These are phyloP conservation scores for Syzygium oleosum DNA, from an alignment of 345 rosid genomes.

Conservation along the genomic window DNA sequence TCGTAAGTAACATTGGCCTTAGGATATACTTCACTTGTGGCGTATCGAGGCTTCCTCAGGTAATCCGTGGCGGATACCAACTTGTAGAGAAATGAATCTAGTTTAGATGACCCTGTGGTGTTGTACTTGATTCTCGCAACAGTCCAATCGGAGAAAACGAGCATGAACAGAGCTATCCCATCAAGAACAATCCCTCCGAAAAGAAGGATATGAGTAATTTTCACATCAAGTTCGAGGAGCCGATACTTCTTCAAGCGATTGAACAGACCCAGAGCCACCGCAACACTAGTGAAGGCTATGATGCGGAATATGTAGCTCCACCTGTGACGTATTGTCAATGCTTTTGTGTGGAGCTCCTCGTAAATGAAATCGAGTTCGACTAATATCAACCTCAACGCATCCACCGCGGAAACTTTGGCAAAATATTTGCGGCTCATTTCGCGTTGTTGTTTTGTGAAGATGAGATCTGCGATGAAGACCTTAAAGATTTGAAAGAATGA, in stretches of 20 bases:
- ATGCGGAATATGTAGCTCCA: not conserved
- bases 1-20: not conserved
- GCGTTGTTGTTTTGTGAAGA: not conserved
- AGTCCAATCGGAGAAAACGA: not conserved
- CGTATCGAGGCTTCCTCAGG: not conserved
- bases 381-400: not conserved
- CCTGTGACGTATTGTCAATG: not conserved
- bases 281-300: not conserved
- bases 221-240: rapidly evolving
- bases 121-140: not conserved
- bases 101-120: not conserved
- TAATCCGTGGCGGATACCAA: not conserved
- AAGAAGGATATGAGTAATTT: not conserved
- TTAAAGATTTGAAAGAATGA: not conserved
- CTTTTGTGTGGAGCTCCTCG: not conserved
- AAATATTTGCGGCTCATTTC: not conserved
- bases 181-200: not conserved
- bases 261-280: not conserved
- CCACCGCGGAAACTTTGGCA: not conserved
- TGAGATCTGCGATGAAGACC: not conserved
- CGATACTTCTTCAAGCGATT: not conserved
- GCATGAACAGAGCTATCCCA: not conserved
- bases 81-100: not conserved
- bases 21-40: not conserved
- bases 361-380: not conserved